These are phyloP conservation scores for Bathelium albidoporum DNA, from an alignment of 495 filamentous ascomycete species.

Conservation along the genomic window DNA sequence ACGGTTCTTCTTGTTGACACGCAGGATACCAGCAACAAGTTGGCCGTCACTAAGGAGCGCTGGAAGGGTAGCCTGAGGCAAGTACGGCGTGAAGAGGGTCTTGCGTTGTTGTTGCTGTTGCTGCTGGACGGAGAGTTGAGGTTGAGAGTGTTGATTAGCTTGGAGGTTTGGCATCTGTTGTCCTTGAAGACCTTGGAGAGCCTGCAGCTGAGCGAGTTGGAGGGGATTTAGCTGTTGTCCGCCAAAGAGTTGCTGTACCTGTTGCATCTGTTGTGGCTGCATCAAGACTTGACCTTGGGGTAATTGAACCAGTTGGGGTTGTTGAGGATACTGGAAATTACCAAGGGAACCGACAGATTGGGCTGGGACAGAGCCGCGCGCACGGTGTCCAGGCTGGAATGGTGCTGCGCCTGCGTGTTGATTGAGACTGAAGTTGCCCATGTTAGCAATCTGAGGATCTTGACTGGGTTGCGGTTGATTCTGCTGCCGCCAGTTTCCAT, in stretches of 20 bases:
- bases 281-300: conserved; percentile 70
- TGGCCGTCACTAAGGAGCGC: conserved; percentile 86
- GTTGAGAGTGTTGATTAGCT: conserved; percentile 67
- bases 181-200: conserved; percentile 47
- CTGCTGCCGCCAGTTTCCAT: conserved; percentile 94
- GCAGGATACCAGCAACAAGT: conserved; percentile 88
- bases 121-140: conserved; percentile 42
- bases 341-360: conserved; percentile 80
- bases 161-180: conserved; percentile 47
- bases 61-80: conserved; percentile 89
- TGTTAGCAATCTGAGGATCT: conserved; percentile 32
- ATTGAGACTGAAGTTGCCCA: conserved; percentile 58
- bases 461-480: conserved; percentile 42
- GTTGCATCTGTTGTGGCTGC: conserved; percentile 44
- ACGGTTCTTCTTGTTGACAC: conserved; percentile 98
- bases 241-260: conserved; percentile 57
- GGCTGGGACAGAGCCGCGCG: conserved; percentile 64
- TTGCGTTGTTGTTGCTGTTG: conserved; percentile 90
- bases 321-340: conserved; percentile 80
- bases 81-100: conserved; percentile 95
- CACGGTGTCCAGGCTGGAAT: conserved; percentile 89
- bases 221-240: conserved; percentile 81
- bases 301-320: conserved; percentile 81
- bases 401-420: conserved; percentile 38
- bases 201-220: conserved; percentile 77